Evolutionary conservation across 148 eudicot genomes (phyloP).

Genomic region (Camellia sinensis): DNA sequence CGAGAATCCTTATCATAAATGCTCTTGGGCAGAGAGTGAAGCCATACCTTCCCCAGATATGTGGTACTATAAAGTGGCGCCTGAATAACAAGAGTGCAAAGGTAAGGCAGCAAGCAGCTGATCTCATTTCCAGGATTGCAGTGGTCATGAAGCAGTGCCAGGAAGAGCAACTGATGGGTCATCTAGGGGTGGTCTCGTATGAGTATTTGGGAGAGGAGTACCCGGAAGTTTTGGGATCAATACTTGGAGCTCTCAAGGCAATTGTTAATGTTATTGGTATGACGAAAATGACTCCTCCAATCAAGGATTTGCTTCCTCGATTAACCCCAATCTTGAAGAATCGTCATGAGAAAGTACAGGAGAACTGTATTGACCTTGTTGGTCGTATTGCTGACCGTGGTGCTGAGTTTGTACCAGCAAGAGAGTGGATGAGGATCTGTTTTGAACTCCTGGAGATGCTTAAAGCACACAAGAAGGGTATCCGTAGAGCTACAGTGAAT

Average conservation of each 20-base stretch:
- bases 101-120: conserved; percentile 97
- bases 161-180: conserved; percentile 98
- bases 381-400: conserved; percentile 97
- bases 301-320: conserved; percentile 89
- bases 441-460: conserved; percentile 98
- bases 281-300: conserved; percentile 99
- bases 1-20: too few species aligned
- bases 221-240: conserved; percentile 94
- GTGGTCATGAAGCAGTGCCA: conserved; percentile 98
- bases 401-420: conserved; percentile 92
- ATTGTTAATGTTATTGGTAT: conserved; percentile 95
- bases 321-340: conserved; percentile 87
- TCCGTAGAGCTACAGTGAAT: conserved; percentile 89
- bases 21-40: conserved; percentile 92
- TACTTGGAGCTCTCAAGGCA: conserved; percentile 87
- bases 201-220: conserved; percentile 95
- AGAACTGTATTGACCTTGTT: conserved; percentile 95
- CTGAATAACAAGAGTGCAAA: conserved; percentile 97
- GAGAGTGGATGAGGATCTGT: conserved; percentile 98
- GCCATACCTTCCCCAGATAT: conserved; percentile 93
- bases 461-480: conserved; percentile 95
- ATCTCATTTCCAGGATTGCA: conserved; percentile 87
- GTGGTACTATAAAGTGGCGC: conserved; percentile 98
- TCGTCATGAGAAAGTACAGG: conserved; percentile 95
- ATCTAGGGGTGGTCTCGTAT: conserved; percentile 90